These are phyloP conservation scores for Suhomyces ambrosiae DNA, from an alignment of 1,139 yeast genomes.

Conservation along the genomic window DNA sequence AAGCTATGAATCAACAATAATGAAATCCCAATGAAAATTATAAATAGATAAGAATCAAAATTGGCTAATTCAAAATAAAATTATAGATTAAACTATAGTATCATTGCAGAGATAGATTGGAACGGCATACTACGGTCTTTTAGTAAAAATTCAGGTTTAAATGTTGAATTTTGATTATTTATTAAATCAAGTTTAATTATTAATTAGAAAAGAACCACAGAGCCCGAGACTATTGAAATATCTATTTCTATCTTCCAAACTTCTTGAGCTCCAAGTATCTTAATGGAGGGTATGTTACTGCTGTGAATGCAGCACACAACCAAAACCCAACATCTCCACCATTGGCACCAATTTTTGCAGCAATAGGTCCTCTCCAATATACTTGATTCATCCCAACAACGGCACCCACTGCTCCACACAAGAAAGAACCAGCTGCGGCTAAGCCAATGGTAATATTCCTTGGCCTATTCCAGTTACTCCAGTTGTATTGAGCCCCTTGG, in stretches of 20 bases:
- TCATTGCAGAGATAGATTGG: too few relatives aligned
- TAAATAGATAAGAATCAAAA: too few relatives aligned
- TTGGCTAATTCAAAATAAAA: too few relatives aligned
- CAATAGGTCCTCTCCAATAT: conserved; percentile 34
- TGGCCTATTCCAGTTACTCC: conserved; percentile 23
- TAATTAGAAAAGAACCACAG: too few relatives aligned
- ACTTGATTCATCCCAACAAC: conserved; percentile 38
- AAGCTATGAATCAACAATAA: too few relatives aligned
- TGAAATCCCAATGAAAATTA: too few relatives aligned
- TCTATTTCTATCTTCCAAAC: conserved; percentile 15
- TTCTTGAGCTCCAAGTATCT: conserved; percentile 22
- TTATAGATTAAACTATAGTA: too few relatives aligned
- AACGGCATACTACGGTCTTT: too few relatives aligned
- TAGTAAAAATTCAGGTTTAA: too few relatives aligned
- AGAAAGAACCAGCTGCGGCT: conserved; percentile 29
- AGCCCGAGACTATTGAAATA: too few relatives aligned
- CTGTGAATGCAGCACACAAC: conserved; percentile 14
- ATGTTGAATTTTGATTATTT: too few relatives aligned
- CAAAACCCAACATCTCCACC: conserved; percentile 18
- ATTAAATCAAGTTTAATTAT: too few relatives aligned
- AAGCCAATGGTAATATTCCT: conserved; percentile 26
- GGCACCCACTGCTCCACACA: conserved; percentile 32
- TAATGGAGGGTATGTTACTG: conserved; percentile 14
- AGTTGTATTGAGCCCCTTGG: conserved; percentile 19
- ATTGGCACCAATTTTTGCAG: conserved; percentile 26